phyloP scores from a whole-genome alignment of 1,284 basidiomycete species.

The Pterula multifida region DNA sequence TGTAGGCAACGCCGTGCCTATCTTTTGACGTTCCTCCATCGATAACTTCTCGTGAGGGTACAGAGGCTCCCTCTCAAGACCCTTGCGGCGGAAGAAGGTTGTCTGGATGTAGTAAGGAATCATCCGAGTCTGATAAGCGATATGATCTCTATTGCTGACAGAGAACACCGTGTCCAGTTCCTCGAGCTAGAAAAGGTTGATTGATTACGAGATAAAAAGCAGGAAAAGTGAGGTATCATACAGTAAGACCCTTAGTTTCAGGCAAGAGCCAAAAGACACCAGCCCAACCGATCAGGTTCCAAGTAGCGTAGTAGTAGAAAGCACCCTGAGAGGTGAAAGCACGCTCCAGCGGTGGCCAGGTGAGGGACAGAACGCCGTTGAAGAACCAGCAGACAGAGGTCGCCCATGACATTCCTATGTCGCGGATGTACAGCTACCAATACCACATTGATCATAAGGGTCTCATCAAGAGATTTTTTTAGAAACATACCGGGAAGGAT shows the following conservation, averaged over 20 bases:
- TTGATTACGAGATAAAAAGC: conserved; percentile 7
- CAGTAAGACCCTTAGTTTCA: conserved; percentile 47
- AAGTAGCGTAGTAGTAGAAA: conserved; percentile 42
- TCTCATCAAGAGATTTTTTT: too few relatives aligned
- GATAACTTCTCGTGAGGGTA: conserved; percentile 37
- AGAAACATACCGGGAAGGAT: conserved; percentile 34
- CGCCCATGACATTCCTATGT: conserved; percentile 45
- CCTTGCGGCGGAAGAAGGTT: conserved; percentile 32
- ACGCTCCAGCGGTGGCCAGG: conserved; percentile 44
- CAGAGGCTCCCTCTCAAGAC: conserved; percentile 27
- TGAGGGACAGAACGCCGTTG: conserved; percentile 42
- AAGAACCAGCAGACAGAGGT: conserved; percentile 39
- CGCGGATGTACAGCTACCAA: conserved; percentile 37
- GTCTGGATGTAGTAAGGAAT: conserved; percentile 55
- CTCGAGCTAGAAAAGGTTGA: neutral
- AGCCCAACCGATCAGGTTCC: conserved; percentile 36
- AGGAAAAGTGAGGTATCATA: conserved; percentile 40
- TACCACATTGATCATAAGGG: too few relatives aligned
- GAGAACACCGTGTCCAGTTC: conserved; percentile 45
- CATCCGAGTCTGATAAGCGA: conserved; percentile 43
- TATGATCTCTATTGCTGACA: conserved; percentile 46
- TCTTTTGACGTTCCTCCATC: conserved; percentile 13
- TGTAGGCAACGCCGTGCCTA: conserved; percentile 26
- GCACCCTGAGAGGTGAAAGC: conserved; percentile 33
- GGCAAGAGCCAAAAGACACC: conserved; percentile 48